Conservation (phyloP, 371 early-diverging fungal genomes). For the Basidiobolus meristosporus region DNA sequence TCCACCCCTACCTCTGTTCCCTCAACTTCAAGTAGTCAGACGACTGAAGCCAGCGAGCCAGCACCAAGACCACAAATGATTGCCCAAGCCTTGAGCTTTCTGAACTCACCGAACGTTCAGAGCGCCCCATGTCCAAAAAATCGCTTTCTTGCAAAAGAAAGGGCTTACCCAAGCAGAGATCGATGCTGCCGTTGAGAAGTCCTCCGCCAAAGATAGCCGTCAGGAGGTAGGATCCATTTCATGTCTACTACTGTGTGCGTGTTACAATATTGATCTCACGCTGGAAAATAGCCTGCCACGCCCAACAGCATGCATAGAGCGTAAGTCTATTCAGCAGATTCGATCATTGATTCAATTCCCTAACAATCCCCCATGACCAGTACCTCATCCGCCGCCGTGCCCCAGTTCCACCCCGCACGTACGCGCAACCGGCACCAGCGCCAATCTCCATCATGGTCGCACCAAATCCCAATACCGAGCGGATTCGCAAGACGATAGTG, state of each 20-base stretch:
- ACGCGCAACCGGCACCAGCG: constrained; percentile 1
- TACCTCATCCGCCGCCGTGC: constrained; percentile 5
- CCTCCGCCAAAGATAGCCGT: constrained; percentile 4
- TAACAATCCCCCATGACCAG: constrained; percentile 1
- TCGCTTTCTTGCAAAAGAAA: constrained; percentile 34
- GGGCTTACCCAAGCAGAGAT: constrained; percentile 33
- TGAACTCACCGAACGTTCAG: constrained; percentile 29
- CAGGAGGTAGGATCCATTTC: constrained; percentile 2
- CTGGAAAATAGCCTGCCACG: no score
- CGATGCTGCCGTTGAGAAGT: constrained; percentile 23
- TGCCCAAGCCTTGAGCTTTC: constrained; percentile 28
- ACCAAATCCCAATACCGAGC: no score
- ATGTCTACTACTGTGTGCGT: no score
- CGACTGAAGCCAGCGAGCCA: no score
- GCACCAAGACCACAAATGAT: constrained; percentile 9
- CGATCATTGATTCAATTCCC: background rate
- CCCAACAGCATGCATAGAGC: no score
- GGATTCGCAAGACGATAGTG: no score
- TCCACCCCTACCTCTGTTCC: no score
- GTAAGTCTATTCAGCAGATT: no score
- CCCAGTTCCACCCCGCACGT: constrained; percentile 15
- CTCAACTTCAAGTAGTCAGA: no score
- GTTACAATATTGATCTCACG: no score
- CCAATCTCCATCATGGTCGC: no score
- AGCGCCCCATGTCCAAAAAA: constrained; percentile 29